phyloP scores from a whole-genome alignment of 495 filamentous ascomycete species.

The Penicilliopsis zonata region DNA sequence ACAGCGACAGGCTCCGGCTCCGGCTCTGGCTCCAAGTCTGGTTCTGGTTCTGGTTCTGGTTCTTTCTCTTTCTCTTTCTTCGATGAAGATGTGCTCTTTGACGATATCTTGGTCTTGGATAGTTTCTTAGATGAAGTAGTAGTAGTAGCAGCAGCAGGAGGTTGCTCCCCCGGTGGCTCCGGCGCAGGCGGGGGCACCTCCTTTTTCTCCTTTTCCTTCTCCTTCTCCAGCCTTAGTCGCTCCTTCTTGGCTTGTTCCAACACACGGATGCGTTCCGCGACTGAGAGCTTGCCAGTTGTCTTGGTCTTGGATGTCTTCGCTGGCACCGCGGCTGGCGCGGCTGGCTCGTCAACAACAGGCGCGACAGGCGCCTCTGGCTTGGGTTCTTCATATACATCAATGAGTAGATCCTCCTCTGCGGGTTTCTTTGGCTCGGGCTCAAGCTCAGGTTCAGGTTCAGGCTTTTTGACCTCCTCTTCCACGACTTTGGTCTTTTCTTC shows the following conservation, averaged over 20 bases:
- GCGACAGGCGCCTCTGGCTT: constrained; percentile 18
- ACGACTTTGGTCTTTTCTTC: constrained; percentile 16
- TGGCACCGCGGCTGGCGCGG: constrained; percentile 9
- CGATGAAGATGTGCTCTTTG: constrained; percentile 3
- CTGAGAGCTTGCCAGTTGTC: constrained; percentile 26
- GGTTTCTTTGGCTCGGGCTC: constrained; percentile 19
- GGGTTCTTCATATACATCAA: constrained; percentile 22
- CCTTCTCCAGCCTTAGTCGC: constrained; percentile 25
- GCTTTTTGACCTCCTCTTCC: too few relatives aligned
- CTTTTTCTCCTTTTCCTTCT: constrained; percentile 18
- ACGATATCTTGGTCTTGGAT: constrained; percentile 2
- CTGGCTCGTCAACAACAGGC: constrained; percentile 16
- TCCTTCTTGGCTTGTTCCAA: constrained; percentile 34
- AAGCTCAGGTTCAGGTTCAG: too few relatives aligned
- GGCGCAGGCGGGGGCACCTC: constrained; percentile 8
- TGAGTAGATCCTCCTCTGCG: constrained; percentile 13
- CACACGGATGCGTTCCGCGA: constrained; percentile 35
- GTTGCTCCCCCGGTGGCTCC: constrained; percentile 4
- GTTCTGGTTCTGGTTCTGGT: constrained; percentile 9
- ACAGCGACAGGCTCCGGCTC: constrained; percentile 4
- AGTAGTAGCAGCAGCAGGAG: too few relatives aligned
- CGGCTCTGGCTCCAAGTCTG: constrained; percentile 3
- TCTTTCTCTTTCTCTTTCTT: constrained; percentile 9
- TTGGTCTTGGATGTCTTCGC: constrained; percentile 29
- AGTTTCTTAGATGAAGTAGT: background rate